Evolutionary conservation across 805 yeast genomes (phyloP).

Genomic region (Jamesozyma rosinii): DNA sequence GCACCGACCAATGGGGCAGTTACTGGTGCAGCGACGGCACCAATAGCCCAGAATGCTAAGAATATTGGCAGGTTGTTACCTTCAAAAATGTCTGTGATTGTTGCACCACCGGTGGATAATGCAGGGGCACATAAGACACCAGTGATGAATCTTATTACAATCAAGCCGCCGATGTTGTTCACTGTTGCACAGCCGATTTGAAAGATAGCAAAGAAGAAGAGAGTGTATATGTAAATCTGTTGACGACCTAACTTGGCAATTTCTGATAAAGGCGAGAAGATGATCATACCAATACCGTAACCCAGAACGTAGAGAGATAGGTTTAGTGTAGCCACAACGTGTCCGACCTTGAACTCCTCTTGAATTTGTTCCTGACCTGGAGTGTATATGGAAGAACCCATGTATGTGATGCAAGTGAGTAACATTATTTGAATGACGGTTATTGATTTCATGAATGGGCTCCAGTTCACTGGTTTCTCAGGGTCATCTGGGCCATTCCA

Average conservation of each 20-base stretch:
- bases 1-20: constrained; percentile 41
- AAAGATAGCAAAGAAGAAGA: constrained; percentile 39
- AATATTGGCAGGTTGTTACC: constrained; percentile 37
- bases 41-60: constrained; percentile 44
- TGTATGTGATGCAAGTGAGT: constrained; percentile 42
- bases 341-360: constrained; percentile 37
- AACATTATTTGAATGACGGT: constrained; percentile 35
- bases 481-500: constrained; percentile 36
- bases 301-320: constrained; percentile 49
- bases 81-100: constrained; percentile 40
- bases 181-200: constrained; percentile 50
- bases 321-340: constrained; percentile 40
- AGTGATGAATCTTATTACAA: constrained; percentile 41
- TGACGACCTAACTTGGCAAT: constrained; percentile 45
- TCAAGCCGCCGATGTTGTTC: constrained; percentile 40
- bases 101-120: constrained; percentile 51
- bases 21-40: constrained; percentile 46
- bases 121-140: constrained; percentile 51
- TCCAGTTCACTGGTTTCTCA: constrained; percentile 51
- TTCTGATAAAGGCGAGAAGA: constrained; percentile 52
- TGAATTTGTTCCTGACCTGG: constrained; percentile 40
- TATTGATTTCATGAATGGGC: constrained; percentile 31
- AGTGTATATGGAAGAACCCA: constrained; percentile 47
- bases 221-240: constrained; percentile 38
- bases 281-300: constrained; percentile 51